Evolutionary conservation across 306 rosid species (phyloP), one percentile per base, ranked within the genome.

Genomic region (Vigna reflexopilosa): DNA sequence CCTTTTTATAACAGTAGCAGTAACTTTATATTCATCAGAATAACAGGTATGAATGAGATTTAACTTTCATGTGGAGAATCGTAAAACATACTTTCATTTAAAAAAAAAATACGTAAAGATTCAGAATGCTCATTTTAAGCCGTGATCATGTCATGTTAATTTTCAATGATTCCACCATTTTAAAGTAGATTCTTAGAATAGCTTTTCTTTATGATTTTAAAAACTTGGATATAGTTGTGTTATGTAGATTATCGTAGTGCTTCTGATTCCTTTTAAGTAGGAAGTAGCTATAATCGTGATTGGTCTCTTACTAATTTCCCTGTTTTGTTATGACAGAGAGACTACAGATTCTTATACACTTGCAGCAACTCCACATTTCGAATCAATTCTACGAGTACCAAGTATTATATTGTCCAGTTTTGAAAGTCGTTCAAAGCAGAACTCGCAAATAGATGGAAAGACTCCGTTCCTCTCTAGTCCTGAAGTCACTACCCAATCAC

Each of bases 271-370:
- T 4, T 42, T 32, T 13, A 6, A 34, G n/a, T 2, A 20, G 9
- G 7, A 38, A 38, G 44, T 38, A 40, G 45, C 45, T 7, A 40
- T 40, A 7, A 40, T 40, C 11, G 9, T 40, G 45, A 40, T 40
- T 40, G 15, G 12, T 45, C 50, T 45, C 50, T 45, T 52, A 40
- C 5, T 70, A 44, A 44, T 10, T 75, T 10, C 56, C 44, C 13
- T 38, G 4, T 45, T 56, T 22, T 26, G 1, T 65, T 76, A 28
- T 49, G 42, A 83, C 87, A 93, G 98, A 86, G 96, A 90, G 96
- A 90, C 97, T 24, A 84, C 86, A 3, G 98, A 93, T 87, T 86
- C 98, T 73, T 90, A 87, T 82, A 83, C 93, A 52, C 88, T 93
- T 67, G 86, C 92, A 28, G 88, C 97, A 58, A 87, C 96, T 3